These are phyloP conservation scores for Cajanus cajan DNA, from an alignment of 306 rosid species.

Conservation along the genomic window DNA sequence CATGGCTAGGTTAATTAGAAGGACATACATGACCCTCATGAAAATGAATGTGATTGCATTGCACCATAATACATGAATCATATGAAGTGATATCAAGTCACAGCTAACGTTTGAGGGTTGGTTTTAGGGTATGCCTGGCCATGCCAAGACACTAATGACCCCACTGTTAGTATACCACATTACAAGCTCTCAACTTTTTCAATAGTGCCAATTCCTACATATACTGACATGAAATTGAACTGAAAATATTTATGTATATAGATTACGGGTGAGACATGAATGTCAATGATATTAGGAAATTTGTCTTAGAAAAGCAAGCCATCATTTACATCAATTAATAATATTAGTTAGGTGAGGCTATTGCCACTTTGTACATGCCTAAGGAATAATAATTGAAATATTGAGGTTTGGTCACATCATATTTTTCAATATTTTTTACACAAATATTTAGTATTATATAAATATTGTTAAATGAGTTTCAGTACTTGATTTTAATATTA, in stretches of 20 bases:
- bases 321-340: background rate
- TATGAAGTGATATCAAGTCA: background rate
- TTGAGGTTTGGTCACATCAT: background rate
- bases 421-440: background rate
- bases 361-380: background rate
- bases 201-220: background rate
- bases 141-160: conserved; percentile 55
- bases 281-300: background rate
- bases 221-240: conserved; percentile 6
- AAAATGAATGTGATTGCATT: conserved; percentile 16
- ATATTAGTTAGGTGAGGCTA: background rate
- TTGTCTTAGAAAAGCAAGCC: background rate
- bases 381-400: background rate
- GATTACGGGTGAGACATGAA: conserved; percentile 12
- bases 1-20: background rate
- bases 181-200: background rate
- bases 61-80: conserved; percentile 5
- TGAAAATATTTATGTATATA: background rate
- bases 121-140: conserved; percentile 33
- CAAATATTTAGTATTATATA: no score
- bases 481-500: background rate
- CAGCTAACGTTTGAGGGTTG: conserved; percentile 4
- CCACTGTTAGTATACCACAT: conserved; percentile 14
- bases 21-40: background rate
- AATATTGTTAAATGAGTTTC: background rate